Evolutionary conservation across 2,329 filamentous ascomycete genomes (phyloP).

Genomic region (Sarocladium kiliense): DNA sequence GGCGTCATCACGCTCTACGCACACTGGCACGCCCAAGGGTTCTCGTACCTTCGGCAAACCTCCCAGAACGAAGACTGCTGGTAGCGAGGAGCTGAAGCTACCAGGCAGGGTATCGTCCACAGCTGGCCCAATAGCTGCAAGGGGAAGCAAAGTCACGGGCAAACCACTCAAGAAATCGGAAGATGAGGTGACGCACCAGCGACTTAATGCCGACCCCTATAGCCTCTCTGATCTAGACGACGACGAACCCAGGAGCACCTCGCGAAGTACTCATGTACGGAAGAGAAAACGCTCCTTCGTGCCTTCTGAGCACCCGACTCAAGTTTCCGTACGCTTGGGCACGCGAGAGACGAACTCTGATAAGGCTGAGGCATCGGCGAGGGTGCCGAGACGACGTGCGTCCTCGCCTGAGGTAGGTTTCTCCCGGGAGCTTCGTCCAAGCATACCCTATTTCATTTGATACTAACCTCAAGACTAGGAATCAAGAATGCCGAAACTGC

Average conservation of each 20-base stretch:
- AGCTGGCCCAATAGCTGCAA: background rate
- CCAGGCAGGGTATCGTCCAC: background rate
- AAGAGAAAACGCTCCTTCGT: constrained; percentile 1
- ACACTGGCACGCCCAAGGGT: background rate
- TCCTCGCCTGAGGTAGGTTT: background rate
- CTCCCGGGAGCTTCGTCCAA: background rate
- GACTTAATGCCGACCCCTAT: constrained; percentile 1
- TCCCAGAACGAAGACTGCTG: too few relatives aligned
- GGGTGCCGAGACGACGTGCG: background rate
- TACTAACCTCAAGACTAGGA: background rate
- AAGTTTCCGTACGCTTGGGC: too few relatives aligned
- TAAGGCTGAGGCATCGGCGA: background rate
- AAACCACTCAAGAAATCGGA: background rate
- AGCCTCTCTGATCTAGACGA: constrained; percentile 6
- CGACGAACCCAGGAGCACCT: background rate
- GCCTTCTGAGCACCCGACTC: background rate
- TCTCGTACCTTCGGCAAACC: background rate
- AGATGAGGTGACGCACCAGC: background rate
- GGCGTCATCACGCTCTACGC: background rate
- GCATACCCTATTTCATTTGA: background rate
- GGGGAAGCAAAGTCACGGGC: background rate
- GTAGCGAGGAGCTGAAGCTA: background rate
- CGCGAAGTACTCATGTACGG: background rate
- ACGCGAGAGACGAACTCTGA: too few relatives aligned
- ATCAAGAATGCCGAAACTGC: background rate